Conservation (phyloP, 495 filamentous ascomycete species). For the Lophiotrema nucula region DNA sequence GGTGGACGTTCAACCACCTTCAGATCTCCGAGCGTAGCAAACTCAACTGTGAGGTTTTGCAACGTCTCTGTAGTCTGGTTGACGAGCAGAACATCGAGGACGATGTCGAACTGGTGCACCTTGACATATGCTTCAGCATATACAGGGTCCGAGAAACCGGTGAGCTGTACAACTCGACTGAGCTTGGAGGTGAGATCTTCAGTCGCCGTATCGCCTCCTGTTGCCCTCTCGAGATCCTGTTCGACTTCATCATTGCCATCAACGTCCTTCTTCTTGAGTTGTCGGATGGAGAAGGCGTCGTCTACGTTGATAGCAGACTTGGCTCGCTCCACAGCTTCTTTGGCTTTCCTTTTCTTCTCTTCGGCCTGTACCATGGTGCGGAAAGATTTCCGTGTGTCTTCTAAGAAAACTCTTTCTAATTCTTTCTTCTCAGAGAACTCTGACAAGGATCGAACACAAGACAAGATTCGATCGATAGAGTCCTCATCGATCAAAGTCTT, state of each 20-base stretch:
- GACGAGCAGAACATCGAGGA: slow-evolving; percentile 93
- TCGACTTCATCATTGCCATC: slow-evolving; percentile 85
- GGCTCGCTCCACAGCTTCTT: slow-evolving; percentile 86
- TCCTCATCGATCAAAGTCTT: slow-evolving; percentile 98
- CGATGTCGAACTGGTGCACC: slow-evolving; percentile 96
- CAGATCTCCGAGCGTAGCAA: slow-evolving; percentile 94
- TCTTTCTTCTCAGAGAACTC: slow-evolving; percentile 89
- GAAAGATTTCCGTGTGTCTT: slow-evolving; percentile 96
- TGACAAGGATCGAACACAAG: slow-evolving; percentile 86
- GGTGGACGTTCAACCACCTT: slow-evolving; percentile 97
- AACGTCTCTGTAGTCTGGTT: slow-evolving; percentile 97
- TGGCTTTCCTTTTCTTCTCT: slow-evolving; percentile 91
- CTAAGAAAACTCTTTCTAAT: slow-evolving; percentile 86
- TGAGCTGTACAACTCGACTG: slow-evolving; percentile 93
- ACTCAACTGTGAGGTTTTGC: slow-evolving; percentile 96
- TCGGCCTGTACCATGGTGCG: slow-evolving; percentile 97
- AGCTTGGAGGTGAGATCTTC: slow-evolving; percentile 92
- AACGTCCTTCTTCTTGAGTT: slow-evolving; percentile 80
- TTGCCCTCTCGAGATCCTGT: slow-evolving; percentile 88
- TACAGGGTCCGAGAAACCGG: slow-evolving; percentile 96
- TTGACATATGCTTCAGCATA: slow-evolving; percentile 99
- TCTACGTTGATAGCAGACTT: slow-evolving; percentile 95
- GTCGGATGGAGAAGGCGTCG: slow-evolving; percentile 87
- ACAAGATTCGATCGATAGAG: slow-evolving; percentile 95
- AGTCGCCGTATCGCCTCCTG: slow-evolving; percentile 78